A percentile compares a stretch with the other conserved stretches of the same genome.
These are phyloP conservation scores for Achlya hypogyna DNA, from an alignment of 352 stramenopile species.

Conservation along the genomic window DNA sequence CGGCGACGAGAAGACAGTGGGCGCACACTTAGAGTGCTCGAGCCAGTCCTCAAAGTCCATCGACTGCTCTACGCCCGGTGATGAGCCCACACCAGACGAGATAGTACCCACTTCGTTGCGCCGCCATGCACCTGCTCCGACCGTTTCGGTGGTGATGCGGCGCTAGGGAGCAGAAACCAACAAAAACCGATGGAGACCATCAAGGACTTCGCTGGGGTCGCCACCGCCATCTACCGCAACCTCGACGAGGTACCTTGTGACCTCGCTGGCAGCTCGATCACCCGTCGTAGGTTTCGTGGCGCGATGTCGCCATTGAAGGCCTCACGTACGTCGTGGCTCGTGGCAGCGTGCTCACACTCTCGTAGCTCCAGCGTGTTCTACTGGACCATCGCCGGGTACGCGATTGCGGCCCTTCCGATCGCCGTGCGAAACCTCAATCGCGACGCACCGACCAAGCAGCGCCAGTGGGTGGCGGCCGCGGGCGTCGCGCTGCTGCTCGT, in stretches of 20 bases:
- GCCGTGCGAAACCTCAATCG: constrained; percentile 5
- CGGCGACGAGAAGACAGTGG: no score
- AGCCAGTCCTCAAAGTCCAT: neutral
- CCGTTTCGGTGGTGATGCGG: no score
- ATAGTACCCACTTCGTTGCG: no score
- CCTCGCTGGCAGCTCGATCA: neutral
- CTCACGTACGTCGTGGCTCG: neutral
- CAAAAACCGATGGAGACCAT: neutral
- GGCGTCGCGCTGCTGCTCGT: neutral
- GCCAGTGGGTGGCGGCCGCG: neutral
- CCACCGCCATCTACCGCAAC: neutral
- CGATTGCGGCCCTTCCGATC: neutral
- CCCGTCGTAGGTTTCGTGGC: neutral
- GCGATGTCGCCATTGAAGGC: neutral
- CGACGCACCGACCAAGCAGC: neutral
- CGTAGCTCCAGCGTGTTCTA: constrained; percentile 11
- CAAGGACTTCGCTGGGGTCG: neutral
- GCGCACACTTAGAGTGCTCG: no score
- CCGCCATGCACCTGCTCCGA: no score
- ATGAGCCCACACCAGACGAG: no score
- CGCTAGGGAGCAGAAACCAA: no score
- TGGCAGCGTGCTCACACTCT: neutral
- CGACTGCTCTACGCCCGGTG: neutral
- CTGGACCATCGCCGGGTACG: constrained; percentile 5
- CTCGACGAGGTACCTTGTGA: neutral